phyloP scores from a whole-genome alignment of 2,329 filamentous ascomycete species.

The Fusarium algeriense region DNA sequence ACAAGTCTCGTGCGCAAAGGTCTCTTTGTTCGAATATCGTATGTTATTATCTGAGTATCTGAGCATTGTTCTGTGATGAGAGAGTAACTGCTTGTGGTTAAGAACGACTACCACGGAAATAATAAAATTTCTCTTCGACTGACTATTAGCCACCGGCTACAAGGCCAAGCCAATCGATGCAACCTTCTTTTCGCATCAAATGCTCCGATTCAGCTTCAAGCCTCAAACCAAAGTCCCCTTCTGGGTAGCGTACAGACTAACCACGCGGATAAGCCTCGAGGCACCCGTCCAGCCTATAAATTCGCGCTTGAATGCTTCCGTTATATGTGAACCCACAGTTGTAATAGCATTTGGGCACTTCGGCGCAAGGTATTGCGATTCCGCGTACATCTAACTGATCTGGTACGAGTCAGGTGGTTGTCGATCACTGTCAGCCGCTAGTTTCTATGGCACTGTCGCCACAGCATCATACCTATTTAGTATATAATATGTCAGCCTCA shows the following conservation, averaged over 20 bases:
- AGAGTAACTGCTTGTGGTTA: not conserved
- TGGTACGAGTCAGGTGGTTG: slow-evolving; percentile 7
- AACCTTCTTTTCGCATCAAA: not conserved
- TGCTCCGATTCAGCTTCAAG: not conserved
- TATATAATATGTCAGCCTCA: slow-evolving; percentile 9
- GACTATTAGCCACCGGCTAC: not conserved
- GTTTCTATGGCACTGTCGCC: not conserved
- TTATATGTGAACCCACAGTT: not conserved
- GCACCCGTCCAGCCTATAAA: not conserved
- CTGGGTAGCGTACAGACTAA: not conserved
- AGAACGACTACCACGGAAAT: not conserved
- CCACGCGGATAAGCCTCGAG: not conserved
- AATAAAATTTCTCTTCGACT: not conserved
- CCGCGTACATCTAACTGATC: not conserved
- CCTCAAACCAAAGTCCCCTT: not conserved
- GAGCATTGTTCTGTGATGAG: not conserved
- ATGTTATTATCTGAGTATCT: not conserved
- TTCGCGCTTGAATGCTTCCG: not conserved
- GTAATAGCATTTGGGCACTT: not conserved
- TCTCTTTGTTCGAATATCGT: not conserved
- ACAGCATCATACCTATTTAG: not conserved
- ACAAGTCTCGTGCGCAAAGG: not conserved
- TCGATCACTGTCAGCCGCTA: not conserved
- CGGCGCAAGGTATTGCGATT: not conserved
- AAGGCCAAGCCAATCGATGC: not conserved